Base-by-base conservation (phyloP, 192 early-diverging fungal genomes). In the Kappamyces sp. region DNA sequence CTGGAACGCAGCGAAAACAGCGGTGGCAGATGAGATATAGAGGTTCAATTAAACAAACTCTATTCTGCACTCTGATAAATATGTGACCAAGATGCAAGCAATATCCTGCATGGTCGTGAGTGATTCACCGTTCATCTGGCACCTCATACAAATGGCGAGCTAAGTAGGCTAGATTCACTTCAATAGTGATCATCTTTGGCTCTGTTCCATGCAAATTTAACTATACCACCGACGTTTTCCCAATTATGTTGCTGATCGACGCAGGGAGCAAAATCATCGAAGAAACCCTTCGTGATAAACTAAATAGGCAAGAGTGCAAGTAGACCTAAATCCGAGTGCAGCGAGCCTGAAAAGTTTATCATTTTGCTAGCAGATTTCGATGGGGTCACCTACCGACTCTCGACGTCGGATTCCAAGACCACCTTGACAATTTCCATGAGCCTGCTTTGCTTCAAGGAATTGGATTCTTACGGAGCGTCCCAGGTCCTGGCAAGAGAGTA, bases 361-460 rank as follows among this genome's bases (percentile, higher is more conserved):
- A 82, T 93, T 64, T 88, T 78, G 40, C 77, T 95, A 49, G 92
- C 92, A 36, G 97, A 99, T 72, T 97, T 99, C 77, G 97, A 99
- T 78, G 93, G 94, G 49, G 94, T 97, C 31, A 73, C 81, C 9
- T 99, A 95, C 78, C 81, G 79, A 55, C 61, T 97, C 58, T 75
- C 86, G 35, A 92, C 89, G 8, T 66, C 81, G 35, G 74, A 83
- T 36, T 62, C 65, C 8, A 83, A 83, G 55, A 70, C 69, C 35
- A 51, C 66, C 9, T 60, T 78, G 15, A 34, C 57, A 37, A 73
- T 99, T 58, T 94, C 92, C 3, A 86, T 99, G 61, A 70, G 67
- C 35, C 90, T 94, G 87, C 72, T 69, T 55, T 96, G 94, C 74
- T 97, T 73, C 69, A 64, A 72, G 38, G 89, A 99, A 62, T 84